Percentiles rank a stretch among this genome's conserved stretches.
phyloP scores from a whole-genome alignment of 371 early-diverging fungal species.

The Mucor sp. region DNA sequence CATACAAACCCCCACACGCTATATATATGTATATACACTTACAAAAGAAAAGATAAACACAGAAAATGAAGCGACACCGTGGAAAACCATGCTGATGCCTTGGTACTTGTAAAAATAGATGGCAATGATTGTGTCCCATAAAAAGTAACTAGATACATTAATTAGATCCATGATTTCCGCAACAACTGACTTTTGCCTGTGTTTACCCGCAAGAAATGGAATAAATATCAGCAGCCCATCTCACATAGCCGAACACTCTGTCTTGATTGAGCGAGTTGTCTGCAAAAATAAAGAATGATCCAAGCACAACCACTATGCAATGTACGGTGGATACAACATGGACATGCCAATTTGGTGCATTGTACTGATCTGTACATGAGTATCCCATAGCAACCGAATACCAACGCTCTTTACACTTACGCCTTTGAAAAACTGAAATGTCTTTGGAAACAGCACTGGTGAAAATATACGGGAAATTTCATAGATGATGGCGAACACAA shows the following conservation, averaged over 20 bases:
- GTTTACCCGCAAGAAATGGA: conserved; percentile 83
- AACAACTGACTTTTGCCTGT: not conserved
- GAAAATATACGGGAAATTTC: conserved; percentile 59
- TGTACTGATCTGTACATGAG: conserved; percentile 30
- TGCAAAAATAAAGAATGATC: conserved; percentile 59
- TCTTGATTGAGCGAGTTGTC: conserved; percentile 66
- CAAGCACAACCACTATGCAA: conserved; percentile 56
- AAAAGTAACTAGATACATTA: conserved; percentile 68
- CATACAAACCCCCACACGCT: not conserved
- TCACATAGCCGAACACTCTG: conserved; percentile 77
- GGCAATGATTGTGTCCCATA: conserved; percentile 87
- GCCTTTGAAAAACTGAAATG: conserved; percentile 61
- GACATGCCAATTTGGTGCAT: conserved; percentile 71
- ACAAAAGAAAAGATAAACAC: conserved; percentile 77
- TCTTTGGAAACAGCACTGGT: conserved; percentile 62
- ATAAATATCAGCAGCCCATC: conserved; percentile 73
- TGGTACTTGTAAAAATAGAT: conserved; percentile 67
- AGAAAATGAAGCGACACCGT: conserved; percentile 78
- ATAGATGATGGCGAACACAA: conserved; percentile 57
- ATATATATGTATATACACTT: conserved; percentile 52
- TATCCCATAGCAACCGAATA: not conserved
- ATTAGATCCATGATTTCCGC: not conserved
- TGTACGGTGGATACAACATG: conserved; percentile 72
- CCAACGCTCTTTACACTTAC: conserved; percentile 23
- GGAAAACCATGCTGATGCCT: conserved; percentile 83